Evolutionary conservation across 2,329 filamentous ascomycete genomes (phyloP).

Genomic region (Madurella fahalii): DNA sequence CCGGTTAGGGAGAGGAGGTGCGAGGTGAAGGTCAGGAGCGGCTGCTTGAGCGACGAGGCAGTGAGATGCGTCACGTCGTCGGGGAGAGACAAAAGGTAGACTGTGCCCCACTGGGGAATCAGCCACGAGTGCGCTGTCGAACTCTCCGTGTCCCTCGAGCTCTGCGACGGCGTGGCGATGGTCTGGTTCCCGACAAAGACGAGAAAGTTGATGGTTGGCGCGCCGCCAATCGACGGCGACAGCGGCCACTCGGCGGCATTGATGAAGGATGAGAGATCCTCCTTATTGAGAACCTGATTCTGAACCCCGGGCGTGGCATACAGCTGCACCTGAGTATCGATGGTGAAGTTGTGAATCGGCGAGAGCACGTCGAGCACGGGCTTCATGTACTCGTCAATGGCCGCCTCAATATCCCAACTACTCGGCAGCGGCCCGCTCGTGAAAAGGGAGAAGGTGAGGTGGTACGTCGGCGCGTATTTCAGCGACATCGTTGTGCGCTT

Average conservation of each 20-base stretch:
- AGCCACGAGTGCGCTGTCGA: slow-evolving; percentile 68
- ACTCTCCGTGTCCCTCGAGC: slow-evolving; percentile 31
- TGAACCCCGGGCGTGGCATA: slow-evolving; percentile 72
- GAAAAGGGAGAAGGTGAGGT: slow-evolving; percentile 93
- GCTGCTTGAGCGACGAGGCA: slow-evolving; percentile 65
- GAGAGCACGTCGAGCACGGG: slow-evolving; percentile 76
- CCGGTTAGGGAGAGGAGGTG: slow-evolving; percentile 87
- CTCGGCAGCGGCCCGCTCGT: slow-evolving; percentile 73
- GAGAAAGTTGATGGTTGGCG: slow-evolving; percentile 94
- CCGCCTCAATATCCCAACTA: slow-evolving; percentile 84
- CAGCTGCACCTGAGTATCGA: slow-evolving; percentile 93
- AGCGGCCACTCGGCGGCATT: slow-evolving; percentile 98
- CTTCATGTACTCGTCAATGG: slow-evolving; percentile 73
- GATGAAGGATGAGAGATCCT: slow-evolving; percentile 90
- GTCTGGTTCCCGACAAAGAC: slow-evolving; percentile 81
- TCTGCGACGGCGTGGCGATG: slow-evolving; percentile 44
- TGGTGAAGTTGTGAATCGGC: slow-evolving; percentile 88
- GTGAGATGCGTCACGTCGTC: slow-evolving; percentile 50
- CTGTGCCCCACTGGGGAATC: slow-evolving; percentile 88
- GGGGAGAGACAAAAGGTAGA: slow-evolving; percentile 54
- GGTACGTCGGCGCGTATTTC: slow-evolving; percentile 90
- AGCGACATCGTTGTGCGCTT: slow-evolving; percentile 79
- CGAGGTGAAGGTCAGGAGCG: slow-evolving; percentile 84
- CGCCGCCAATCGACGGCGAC: slow-evolving; percentile 86
- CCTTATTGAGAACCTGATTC: slow-evolving; percentile 66